phyloP scores from a whole-genome alignment of 1,284 basidiomycete genomes.

The Gymnopus androsaceus region DNA sequence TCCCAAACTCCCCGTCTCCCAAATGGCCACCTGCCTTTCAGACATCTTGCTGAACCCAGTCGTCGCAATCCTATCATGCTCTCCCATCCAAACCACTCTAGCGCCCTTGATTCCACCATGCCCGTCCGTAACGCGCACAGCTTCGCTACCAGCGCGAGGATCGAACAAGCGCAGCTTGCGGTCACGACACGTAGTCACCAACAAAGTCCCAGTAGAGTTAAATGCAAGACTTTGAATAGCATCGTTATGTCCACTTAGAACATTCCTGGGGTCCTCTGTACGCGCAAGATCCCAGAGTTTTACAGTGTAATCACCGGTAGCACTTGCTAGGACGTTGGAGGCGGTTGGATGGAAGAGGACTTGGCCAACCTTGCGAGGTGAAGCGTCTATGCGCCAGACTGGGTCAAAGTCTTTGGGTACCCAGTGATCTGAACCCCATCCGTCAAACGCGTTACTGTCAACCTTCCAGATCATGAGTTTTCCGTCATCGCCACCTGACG shows the following conservation, averaged over 20 bases:
- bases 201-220: conserved; percentile 78
- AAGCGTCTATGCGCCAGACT: conserved; percentile 71
- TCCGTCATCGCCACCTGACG: conserved; percentile 91
- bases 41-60: conserved; percentile 97
- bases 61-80: conserved; percentile 84
- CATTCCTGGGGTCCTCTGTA: conserved; percentile 62
- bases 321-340: conserved; percentile 81
- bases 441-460: conserved; percentile 69
- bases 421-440: conserved; percentile 87
- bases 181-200: conserved; percentile 86
- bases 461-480: conserved; percentile 92
- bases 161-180: conserved; percentile 93
- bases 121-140: conserved; percentile 82
- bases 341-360: conserved; percentile 95
- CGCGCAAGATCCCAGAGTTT: conserved; percentile 90
- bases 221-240: conserved; percentile 88
- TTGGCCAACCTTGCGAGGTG: conserved; percentile 88
- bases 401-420: conserved; percentile 85
- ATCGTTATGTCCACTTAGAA: conserved; percentile 81
- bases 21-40: conserved; percentile 86
- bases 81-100: conserved; percentile 90
- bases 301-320: conserved; percentile 87
- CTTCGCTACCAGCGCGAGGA: conserved; percentile 75
- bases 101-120: conserved; percentile 95
- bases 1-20: conserved; percentile 76